A percentile compares a stretch with the other conserved stretches of the same genome.
Evolutionary conservation across 495 filamentous ascomycete species (phyloP).

Genomic region (Lophiostoma macrostomum): DNA sequence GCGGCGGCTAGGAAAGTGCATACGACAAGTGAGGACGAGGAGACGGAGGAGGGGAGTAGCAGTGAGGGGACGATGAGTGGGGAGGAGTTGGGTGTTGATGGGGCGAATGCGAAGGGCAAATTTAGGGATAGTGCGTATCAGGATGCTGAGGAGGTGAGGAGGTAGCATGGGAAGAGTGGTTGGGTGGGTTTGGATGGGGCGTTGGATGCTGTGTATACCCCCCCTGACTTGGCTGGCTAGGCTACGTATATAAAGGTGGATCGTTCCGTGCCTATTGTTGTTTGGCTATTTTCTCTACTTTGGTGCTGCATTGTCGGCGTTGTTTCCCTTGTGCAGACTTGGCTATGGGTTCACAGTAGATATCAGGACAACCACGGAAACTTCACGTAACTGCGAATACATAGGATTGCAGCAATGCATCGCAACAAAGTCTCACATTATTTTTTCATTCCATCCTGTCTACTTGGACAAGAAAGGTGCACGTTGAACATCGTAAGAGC

Average conservation of each 20-base stretch:
- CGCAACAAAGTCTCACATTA: too few species aligned
- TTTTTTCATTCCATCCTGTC: too few species aligned
- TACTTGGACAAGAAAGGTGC: too few species aligned
- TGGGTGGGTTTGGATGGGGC: neutral
- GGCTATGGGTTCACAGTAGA: too few species aligned
- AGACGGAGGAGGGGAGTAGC: constrained; percentile 11
- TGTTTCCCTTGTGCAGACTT: too few species aligned
- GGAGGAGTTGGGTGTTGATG: too few species aligned
- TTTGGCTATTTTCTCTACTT: neutral
- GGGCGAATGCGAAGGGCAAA: constrained; percentile 4
- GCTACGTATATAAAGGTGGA: constrained; percentile 2
- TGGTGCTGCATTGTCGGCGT: neutral
- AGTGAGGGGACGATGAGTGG: constrained; percentile 12
- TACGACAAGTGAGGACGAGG: constrained; percentile 18
- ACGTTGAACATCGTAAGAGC: neutral
- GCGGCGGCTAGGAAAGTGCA: constrained; percentile 13
- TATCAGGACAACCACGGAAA: too few species aligned
- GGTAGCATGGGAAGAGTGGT: neutral
- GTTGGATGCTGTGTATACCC: neutral
- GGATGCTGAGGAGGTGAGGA: constrained; percentile 12
- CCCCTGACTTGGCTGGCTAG: neutral
- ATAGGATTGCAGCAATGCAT: too few species aligned
- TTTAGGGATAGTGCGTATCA: constrained; percentile 25
- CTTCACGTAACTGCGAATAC: too few species aligned
- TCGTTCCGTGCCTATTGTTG: neutral